phyloP scores from a whole-genome alignment of 192 early-diverging fungal species.

The Linnemannia zychae region DNA sequence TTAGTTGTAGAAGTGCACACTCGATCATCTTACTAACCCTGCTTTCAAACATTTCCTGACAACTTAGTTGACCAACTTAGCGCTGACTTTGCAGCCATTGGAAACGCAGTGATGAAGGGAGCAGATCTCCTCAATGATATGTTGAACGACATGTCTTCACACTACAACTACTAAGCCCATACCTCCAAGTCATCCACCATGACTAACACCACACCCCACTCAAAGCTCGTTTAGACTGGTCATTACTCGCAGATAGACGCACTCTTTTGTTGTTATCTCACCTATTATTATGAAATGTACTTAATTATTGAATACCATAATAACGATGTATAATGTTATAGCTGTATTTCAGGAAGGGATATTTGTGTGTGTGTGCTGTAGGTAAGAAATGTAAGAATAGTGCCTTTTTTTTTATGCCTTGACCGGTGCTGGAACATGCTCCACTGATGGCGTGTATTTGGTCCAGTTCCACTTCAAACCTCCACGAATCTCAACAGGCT shows the following conservation, averaged over 20 bases:
- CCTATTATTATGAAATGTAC: not conserved
- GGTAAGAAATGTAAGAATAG: not conserved
- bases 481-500: conserved; percentile 55
- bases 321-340: not conserved
- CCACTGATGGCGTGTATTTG: conserved; percentile 52
- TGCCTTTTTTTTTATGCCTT: conserved; percentile 31
- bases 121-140: conserved; percentile 51
- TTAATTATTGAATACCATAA: conserved; percentile 5
- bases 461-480: conserved; percentile 56
- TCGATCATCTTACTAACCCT: not conserved
- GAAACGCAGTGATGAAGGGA: conserved; percentile 58
- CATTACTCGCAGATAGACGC: not conserved
- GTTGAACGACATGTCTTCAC: conserved; percentile 54
- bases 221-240: conserved; percentile 7
- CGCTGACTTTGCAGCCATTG: conserved; percentile 55
- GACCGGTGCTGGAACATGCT: conserved; percentile 35
- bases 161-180: conserved; percentile 50
- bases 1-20: too few relatives aligned
- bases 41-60: not conserved
- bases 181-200: not conserved
- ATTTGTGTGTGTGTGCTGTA: not conserved
- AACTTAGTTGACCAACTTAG: conserved; percentile 50
- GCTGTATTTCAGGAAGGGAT: not conserved
- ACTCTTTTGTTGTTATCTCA: not conserved
- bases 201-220: not conserved